These are phyloP conservation scores for Colletotrichum ledebouriae DNA, from an alignment of 2,329 filamentous ascomycete genomes.

Conservation along the genomic window DNA sequence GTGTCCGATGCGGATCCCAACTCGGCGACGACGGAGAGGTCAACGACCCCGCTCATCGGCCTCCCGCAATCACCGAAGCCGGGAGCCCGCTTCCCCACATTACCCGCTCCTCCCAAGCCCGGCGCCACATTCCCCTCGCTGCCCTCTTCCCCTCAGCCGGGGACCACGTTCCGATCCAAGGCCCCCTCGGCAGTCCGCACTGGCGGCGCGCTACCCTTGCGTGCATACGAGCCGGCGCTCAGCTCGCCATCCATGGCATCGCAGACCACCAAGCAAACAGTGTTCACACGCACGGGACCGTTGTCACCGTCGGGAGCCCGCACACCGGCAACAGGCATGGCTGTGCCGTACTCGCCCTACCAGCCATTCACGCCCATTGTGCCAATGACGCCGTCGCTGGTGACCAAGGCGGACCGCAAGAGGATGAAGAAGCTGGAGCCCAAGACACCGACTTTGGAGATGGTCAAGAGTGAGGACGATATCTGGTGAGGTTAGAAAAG, in stretches of 20 bases:
- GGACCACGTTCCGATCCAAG: conserved; percentile 62
- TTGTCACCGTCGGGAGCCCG: conserved; percentile 69
- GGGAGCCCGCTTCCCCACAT: conserved; percentile 52
- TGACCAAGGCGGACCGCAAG: conserved; percentile 79
- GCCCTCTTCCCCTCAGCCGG: conserved; percentile 63
- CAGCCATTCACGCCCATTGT: conserved; percentile 83
- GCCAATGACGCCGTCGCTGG: conserved; percentile 81
- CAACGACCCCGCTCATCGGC: conserved; percentile 65
- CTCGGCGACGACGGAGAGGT: conserved; percentile 66
- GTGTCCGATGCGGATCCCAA: conserved; percentile 61
- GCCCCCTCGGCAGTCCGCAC: conserved; percentile 69
- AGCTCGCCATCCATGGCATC: conserved; percentile 62
- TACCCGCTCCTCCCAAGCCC: conserved; percentile 65
- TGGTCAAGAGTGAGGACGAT: conserved; percentile 74
- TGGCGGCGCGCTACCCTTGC: conserved; percentile 69
- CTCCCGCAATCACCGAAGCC: conserved; percentile 62
- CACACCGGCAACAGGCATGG: conserved; percentile 72
- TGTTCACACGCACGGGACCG: conserved; percentile 69
- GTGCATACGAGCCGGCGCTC: conserved; percentile 71
- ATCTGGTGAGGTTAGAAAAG: conserved; percentile 65
- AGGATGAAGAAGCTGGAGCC: conserved; percentile 74
- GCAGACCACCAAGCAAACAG: conserved; percentile 72
- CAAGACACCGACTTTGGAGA: conserved; percentile 72
- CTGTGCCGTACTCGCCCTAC: conserved; percentile 81
- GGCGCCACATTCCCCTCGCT: conserved; percentile 57